Percentiles rank a stretch among this genome's conserved stretches.
Evolutionary conservation across 2,329 filamentous ascomycete genomes (phyloP).

Genomic region (Fusarium decemcellulare): DNA sequence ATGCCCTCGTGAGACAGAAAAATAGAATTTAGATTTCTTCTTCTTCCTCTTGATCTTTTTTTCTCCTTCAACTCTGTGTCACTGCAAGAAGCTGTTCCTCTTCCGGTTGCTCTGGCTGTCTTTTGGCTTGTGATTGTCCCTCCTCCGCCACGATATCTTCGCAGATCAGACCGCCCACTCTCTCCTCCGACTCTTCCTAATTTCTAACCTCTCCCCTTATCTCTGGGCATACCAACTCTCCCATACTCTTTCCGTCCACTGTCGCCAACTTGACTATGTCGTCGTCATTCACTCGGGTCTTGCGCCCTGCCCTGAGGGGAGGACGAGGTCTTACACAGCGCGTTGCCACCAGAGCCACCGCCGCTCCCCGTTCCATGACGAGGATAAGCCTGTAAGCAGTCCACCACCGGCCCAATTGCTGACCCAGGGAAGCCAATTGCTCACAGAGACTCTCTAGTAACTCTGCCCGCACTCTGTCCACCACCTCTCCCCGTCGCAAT

Average conservation of each 20-base stretch:
- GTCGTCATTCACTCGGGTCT: slow-evolving; percentile 64
- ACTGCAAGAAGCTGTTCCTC: slow-evolving; percentile 5
- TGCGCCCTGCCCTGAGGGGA: slow-evolving; percentile 66
- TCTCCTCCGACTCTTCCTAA: slow-evolving; percentile 5
- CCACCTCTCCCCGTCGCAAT: slow-evolving; percentile 68
- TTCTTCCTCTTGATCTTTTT: neutral
- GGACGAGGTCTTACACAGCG: slow-evolving; percentile 55
- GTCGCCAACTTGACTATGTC: slow-evolving; percentile 43
- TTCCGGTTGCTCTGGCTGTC: slow-evolving; percentile 4
- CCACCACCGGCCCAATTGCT: neutral
- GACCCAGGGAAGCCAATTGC: neutral
- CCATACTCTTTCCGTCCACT: neutral
- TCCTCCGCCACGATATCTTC: slow-evolving; percentile 19
- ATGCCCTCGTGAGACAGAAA: neutral
- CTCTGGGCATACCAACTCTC: neutral
- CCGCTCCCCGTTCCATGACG: slow-evolving; percentile 40
- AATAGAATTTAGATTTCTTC: slow-evolving; percentile 20
- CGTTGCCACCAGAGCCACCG: slow-evolving; percentile 37
- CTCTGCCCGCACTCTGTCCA: slow-evolving; percentile 70
- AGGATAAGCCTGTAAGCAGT: slow-evolving; percentile 47
- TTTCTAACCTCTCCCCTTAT: neutral
- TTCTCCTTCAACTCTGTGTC: neutral
- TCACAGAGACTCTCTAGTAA: slow-evolving; percentile 28
- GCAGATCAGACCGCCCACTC: neutral
- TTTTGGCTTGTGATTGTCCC: slow-evolving; percentile 39